Percentiles rank a stretch among this genome's conserved stretches.
Conservation (phyloP, 1,139 yeast genomes). For the Hyphopichia buzzinii region DNA sequence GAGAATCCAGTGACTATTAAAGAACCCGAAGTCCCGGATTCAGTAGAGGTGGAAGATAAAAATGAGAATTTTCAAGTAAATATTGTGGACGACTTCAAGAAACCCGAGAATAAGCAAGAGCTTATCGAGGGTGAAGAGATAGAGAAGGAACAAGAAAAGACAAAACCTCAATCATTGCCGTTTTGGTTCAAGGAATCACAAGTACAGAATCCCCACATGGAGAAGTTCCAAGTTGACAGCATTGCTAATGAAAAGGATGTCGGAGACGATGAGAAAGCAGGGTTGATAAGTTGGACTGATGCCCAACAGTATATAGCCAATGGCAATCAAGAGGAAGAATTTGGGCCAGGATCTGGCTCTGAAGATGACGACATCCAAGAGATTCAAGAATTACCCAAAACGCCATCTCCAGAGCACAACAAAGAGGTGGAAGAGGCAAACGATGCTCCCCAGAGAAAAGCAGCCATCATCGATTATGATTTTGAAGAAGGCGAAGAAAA, state of each 20-base stretch:
- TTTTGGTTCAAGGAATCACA: conserved; percentile 16
- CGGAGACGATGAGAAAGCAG: conserved; percentile 47
- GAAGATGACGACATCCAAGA: conserved; percentile 9
- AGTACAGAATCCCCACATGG: conserved; percentile 5
- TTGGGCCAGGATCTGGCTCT: conserved; percentile 11
- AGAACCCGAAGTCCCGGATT: no score
- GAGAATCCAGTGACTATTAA: no score
- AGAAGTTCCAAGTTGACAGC: conserved; percentile 1
- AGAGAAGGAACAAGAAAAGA: conserved; percentile 3
- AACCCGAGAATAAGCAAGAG: conserved; percentile 6
- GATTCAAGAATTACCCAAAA: conserved; percentile 1
- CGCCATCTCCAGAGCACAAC: background rate
- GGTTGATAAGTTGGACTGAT: conserved; percentile 49
- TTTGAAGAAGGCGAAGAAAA: conserved; percentile 80
- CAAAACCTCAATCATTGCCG: conserved; percentile 12
- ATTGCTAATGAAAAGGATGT: conserved; percentile 8
- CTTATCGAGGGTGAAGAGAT: conserved; percentile 3
- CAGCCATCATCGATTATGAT: conserved; percentile 50
- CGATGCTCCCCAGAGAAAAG: conserved; percentile 11
- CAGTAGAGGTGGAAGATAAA: no score
- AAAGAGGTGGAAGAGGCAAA: conserved; percentile 2
- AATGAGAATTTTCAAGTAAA: background rate
- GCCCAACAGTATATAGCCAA: conserved; percentile 26
- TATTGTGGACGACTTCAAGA: conserved; percentile 4
- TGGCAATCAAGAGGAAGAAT: conserved; percentile 5